Base-by-base conservation (phyloP, 129 eudicot genomes). In the Deinandra increscens region DNA sequence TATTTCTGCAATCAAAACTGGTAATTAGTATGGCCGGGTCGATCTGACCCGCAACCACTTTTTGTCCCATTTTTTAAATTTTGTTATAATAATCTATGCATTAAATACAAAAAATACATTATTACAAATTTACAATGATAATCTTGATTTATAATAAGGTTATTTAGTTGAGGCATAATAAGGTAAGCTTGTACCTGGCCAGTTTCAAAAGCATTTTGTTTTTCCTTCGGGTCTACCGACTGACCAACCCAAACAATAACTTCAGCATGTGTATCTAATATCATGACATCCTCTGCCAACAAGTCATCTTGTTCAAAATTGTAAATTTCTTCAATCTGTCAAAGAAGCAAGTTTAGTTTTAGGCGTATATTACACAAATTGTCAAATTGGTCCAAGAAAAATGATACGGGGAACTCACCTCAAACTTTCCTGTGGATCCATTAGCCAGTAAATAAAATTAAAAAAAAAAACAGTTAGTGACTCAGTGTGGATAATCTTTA, bases 181-280 rank as follows among this genome's bases (percentile, higher is more conserved):
- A 22, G 14, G 63, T 9, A 9, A 26, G 38, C 8, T n/a, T 64
- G 45, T 84, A 94, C 99, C 97, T 89, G 88, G 13, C 93, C 96
- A 75, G 82, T 77, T 64, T 83, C 97, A 71, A 94, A 81, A 58
- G 93, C 88, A 69, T 62, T 82, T 68, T 87, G 97, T 84, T 89
- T 89, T 59, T 94, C 99, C 73, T 79, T 85, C 10, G 86, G 80
- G 67, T 89, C 96, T 26, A 78, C 82, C 41, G 89, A 89, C 77
- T 94, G 97, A 53, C 99, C 99, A 69, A 87, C 90, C 99, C 99
- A 94, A 79, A 89, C 82, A 64, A 85, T 81, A 58, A 94, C 97
- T 78, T 94, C 99, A 62, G 95, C 90, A 79, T 85, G 97, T 64
- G 99, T 83, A 69, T 94, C 99, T 69, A 94, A 94, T 81, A 94